phyloP scores from a whole-genome alignment of 805 yeast genomes.

The Wickerhamia fluorescens region DNA sequence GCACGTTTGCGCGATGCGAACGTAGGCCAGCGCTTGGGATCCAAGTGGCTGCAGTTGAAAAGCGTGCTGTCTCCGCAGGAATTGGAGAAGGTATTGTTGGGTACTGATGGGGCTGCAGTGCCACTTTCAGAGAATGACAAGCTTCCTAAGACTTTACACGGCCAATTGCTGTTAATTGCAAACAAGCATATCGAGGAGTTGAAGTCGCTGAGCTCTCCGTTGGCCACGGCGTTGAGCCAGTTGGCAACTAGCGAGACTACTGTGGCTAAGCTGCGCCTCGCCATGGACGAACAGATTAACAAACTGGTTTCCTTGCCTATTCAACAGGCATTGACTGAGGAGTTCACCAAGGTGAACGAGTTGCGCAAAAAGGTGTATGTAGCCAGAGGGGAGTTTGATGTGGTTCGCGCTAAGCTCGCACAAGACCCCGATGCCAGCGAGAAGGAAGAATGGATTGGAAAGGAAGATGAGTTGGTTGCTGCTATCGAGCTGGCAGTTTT shows the following conservation, averaged over 20 bases:
- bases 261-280: constrained; percentile 61
- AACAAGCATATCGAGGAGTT: constrained; percentile 42
- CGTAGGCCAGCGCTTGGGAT: constrained; percentile 50
- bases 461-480: constrained; percentile 74
- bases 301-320: constrained; percentile 47
- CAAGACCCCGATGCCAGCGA: constrained; percentile 42
- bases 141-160: constrained; percentile 67
- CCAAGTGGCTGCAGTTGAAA: constrained; percentile 52
- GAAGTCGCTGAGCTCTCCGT: constrained; percentile 39
- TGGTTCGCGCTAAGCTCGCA: constrained; percentile 48
- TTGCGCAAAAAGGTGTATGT: constrained; percentile 63
- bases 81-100: constrained; percentile 50
- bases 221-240: constrained; percentile 47
- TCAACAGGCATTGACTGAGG: constrained; percentile 24
- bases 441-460: constrained; percentile 44
- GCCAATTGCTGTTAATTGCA: constrained; percentile 57
- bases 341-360: constrained; percentile 53
- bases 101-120: constrained; percentile 8
- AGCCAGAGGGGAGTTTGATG: constrained; percentile 65
- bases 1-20: constrained; percentile 58
- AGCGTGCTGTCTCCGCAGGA: constrained; percentile 62
- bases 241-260: constrained; percentile 51
- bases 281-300: constrained; percentile 57
- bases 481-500: constrained; percentile 76
- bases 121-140: constrained; percentile 12